Evolutionary conservation across 345 rosid species (phyloP), one percentile per base, ranked within the genome.

Genomic region (Boechera divaricarpa): DNA sequence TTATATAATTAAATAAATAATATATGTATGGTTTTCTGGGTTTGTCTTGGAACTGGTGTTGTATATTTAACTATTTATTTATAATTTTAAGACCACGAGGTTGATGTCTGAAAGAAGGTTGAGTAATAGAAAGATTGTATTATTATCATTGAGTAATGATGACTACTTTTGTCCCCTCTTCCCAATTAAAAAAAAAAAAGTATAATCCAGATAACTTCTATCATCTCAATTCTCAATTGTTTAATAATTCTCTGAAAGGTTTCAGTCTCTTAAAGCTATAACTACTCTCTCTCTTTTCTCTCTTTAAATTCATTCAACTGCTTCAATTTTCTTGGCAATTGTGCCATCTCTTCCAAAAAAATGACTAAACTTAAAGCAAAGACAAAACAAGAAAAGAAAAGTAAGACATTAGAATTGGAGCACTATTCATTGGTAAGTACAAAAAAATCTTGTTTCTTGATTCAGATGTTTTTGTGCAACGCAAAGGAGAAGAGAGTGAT

Each of bases 101-200:
- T 81, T 83, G 87, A 86, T 84, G 86, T 89, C 88, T 83, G 85
- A 81, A 82, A 82, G 88, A 59, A 80, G 79, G 78, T 69, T 73
- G 84, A 85, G 82, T 73, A 61, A 73, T 73, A 32, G 70, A 67
- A 74, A 69, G 74, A 73, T 69, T 55, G 75, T 62, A 74, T 63
- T 73, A 77, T 68, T 76, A 87, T 89, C 86, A 91, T 88, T 88
- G 91, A 73, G 90, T 80, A 87, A 91, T 89, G 92, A 89, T 91
- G 86, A 83, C 89, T 87, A 75, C 86, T 85, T 79, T 68, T 79
- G 78, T 79, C 82, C 60, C 74, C 78, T 67, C 64, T 53, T 72
- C 75, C 74, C 60, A 59, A 26, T 67, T 53, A 39, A 5, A 15
- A 64, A 63, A 48, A n/a, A 49, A n/a, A 5, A 33, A 57, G 10